These are phyloP conservation scores for Ramaria rubella DNA, from an alignment of 768 basidiomycete genomes.

Conservation along the genomic window DNA sequence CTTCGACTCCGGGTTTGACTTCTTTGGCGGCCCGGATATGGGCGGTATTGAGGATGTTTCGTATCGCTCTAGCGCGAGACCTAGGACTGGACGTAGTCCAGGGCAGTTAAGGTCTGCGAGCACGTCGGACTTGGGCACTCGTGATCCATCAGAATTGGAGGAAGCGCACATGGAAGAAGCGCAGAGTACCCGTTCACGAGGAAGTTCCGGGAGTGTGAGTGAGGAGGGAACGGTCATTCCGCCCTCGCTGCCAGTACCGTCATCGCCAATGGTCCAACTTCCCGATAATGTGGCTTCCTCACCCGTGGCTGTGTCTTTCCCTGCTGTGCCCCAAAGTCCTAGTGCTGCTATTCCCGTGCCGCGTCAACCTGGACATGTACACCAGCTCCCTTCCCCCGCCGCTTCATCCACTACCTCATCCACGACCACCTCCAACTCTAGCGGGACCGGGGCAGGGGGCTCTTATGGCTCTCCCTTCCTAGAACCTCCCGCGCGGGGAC, in stretches of 20 bases:
- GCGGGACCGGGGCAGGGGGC: background rate
- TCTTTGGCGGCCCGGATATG: background rate
- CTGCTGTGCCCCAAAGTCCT: background rate
- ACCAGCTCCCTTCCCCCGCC: background rate
- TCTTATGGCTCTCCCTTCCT: slow-evolving; percentile 7
- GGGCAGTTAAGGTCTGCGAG: background rate
- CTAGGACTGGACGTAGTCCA: background rate
- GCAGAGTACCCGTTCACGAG: background rate
- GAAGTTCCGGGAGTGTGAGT: slow-evolving; percentile 5
- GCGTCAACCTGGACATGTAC: background rate
- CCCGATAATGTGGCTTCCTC: background rate
- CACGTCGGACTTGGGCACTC: background rate
- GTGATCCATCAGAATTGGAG: background rate
- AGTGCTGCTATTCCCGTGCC: background rate
- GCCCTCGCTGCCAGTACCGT: background rate
- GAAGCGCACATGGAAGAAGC: background rate
- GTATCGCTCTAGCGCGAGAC: background rate
- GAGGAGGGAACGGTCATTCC: slow-evolving; percentile 9
- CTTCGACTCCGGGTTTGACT: background rate
- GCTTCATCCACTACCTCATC: background rate
- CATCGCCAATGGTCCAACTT: background rate
- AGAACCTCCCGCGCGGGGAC: slow-evolving; percentile 5
- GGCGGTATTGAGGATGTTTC: background rate
- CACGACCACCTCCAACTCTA: slow-evolving; percentile 1
- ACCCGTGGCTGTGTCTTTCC: background rate